Evolutionary conservation across 2,329 filamentous ascomycete genomes (phyloP).

Genomic region (Curvularia hawaiiensis): DNA sequence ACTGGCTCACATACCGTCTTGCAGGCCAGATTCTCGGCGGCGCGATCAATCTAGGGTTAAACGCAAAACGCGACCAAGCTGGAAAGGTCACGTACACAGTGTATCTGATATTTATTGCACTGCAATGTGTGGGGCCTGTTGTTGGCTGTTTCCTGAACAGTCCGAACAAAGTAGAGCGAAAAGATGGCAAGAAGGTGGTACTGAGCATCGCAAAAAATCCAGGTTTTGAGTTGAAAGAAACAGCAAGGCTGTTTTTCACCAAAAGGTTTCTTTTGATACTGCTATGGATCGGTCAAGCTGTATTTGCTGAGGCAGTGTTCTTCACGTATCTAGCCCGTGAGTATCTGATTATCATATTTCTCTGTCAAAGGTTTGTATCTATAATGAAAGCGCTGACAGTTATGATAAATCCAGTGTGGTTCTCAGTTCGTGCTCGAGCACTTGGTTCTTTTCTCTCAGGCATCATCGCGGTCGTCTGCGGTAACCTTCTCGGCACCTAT

Average conservation of each 20-base stretch:
- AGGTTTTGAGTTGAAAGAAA: slow-evolving; percentile 65
- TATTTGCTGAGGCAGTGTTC: slow-evolving; percentile 74
- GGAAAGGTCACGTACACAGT: slow-evolving; percentile 73
- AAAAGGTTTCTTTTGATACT: slow-evolving; percentile 68
- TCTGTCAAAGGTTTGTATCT: background rate
- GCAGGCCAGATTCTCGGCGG: slow-evolving; percentile 73
- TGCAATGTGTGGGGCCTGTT: slow-evolving; percentile 70
- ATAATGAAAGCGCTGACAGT: background rate
- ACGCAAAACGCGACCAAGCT: slow-evolving; percentile 60
- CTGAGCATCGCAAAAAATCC: slow-evolving; percentile 63
- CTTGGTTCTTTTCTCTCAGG: slow-evolving; percentile 74
- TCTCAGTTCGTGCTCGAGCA: slow-evolving; percentile 70
- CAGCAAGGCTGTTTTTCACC: slow-evolving; percentile 63
- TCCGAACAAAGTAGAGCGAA: slow-evolving; percentile 67
- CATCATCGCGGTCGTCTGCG: slow-evolving; percentile 67
- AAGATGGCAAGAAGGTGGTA: slow-evolving; percentile 66
- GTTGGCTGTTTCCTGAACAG: slow-evolving; percentile 66
- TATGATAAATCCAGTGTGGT: slow-evolving; percentile 59
- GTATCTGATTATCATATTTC: slow-evolving; percentile 12
- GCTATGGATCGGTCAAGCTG: slow-evolving; percentile 71
- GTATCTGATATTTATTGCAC: slow-evolving; percentile 71
- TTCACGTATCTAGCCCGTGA: slow-evolving; percentile 67
- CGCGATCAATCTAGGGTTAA: slow-evolving; percentile 72
- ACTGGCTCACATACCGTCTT: slow-evolving; percentile 69
- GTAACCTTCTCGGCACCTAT: slow-evolving; percentile 70